Evolutionary conservation across 2,329 filamentous ascomycete genomes (phyloP).

Genomic region (Cladosporium sp.): DNA sequence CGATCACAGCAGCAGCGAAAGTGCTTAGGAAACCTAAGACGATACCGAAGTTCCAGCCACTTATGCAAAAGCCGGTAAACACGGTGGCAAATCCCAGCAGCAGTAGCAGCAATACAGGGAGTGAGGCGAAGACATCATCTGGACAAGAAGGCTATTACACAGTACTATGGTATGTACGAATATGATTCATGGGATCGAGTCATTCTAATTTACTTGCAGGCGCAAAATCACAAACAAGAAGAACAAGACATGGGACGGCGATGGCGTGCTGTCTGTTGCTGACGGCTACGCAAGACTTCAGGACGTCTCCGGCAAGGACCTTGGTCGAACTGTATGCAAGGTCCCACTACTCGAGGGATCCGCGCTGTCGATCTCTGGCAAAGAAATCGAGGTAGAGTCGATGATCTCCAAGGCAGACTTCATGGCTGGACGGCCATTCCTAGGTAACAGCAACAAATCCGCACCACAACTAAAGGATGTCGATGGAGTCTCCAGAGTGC

Average conservation of each 20-base stretch:
- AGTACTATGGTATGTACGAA: conserved; percentile 42
- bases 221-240: conserved; percentile 71
- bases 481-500: conserved; percentile 30
- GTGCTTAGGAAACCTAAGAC: conserved; percentile 36
- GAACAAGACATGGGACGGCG: conserved; percentile 76
- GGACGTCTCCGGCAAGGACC: conserved; percentile 63
- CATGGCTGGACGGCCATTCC: conserved; percentile 34
- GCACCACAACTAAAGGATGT: conserved; percentile 32
- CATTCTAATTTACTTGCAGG: conserved; percentile 44
- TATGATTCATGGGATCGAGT: background rate
- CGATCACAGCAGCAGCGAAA: conserved; percentile 32
- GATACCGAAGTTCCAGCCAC: conserved; percentile 28
- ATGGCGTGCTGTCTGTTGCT: conserved; percentile 63
- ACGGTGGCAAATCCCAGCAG: conserved; percentile 31
- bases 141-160: conserved; percentile 45
- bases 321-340: conserved; percentile 60
- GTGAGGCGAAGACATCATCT: conserved; percentile 22
- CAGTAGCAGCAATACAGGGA: conserved; percentile 15
- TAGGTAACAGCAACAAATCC: conserved; percentile 34
- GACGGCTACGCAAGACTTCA: conserved; percentile 62
- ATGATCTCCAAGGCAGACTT: conserved; percentile 60
- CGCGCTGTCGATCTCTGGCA: conserved; percentile 63
- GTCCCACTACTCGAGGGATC: conserved; percentile 62
- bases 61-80: conserved; percentile 35
- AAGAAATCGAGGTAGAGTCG: conserved; percentile 68